These are phyloP conservation scores for Tylopilus subfusipes DNA, from an alignment of 768 basidiomycete genomes.

Conservation along the genomic window DNA sequence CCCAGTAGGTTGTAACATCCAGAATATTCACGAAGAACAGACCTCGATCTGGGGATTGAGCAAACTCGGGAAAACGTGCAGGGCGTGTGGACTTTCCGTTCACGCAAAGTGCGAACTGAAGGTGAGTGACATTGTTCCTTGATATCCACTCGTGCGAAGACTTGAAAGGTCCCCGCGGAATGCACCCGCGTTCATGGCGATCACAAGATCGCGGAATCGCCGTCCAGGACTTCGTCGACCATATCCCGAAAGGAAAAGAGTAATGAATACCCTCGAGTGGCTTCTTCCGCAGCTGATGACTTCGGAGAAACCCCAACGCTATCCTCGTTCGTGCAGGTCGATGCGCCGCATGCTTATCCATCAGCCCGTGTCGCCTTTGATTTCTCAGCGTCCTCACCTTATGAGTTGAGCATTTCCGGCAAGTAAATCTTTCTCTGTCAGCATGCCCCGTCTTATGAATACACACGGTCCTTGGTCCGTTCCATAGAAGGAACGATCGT, in stretches of 20 bases:
- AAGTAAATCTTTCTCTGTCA: constrained; percentile 19
- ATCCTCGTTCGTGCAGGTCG: constrained; percentile 53
- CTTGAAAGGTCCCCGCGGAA: constrained; percentile 65
- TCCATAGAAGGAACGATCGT: constrained; percentile 59
- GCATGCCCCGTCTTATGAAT: constrained; percentile 5
- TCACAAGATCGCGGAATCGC: constrained; percentile 23
- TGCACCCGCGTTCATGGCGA: constrained; percentile 40
- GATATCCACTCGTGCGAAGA: constrained; percentile 7
- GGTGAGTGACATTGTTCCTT: constrained; percentile 37
- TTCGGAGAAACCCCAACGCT: constrained; percentile 39
- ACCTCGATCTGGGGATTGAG: constrained; percentile 83
- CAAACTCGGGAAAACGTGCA: constrained; percentile 86
- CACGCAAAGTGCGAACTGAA: constrained; percentile 86
- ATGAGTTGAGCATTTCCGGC: constrained; percentile 71
- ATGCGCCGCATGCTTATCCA: constrained; percentile 39
- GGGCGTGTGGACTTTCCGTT: constrained; percentile 70
- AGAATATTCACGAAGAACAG: constrained; percentile 35
- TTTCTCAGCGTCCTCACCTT: constrained; percentile 70
- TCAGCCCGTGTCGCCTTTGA: constrained; percentile 68
- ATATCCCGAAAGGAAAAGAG: constrained; percentile 31
- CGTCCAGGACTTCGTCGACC: constrained; percentile 32
- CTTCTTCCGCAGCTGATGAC: constrained; percentile 7
- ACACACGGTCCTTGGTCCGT: constrained; percentile 10
- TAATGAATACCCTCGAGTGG: constrained; percentile 14
- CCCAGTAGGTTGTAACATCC: background rate